phyloP scores from a whole-genome alignment of 306 rosid genomes.

The Begonia fuchsioides region DNA sequence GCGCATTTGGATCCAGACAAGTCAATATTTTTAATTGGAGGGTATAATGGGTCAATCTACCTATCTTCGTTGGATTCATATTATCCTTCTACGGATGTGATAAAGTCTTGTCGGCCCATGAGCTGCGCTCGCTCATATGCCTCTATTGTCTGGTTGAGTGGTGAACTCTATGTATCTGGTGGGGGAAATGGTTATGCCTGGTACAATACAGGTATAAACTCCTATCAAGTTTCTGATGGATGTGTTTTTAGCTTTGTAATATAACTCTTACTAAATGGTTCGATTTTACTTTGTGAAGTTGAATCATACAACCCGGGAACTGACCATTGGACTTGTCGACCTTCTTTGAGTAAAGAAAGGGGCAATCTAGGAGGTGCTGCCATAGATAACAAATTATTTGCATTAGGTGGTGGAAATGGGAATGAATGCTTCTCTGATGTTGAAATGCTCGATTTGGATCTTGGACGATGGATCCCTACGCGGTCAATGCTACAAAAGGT shows the following conservation, averaged over 20 bases:
- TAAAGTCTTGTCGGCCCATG: conserved; percentile 28
- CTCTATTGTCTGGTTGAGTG: conserved; percentile 27
- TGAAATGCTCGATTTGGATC: conserved; percentile 56
- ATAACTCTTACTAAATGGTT: conserved; percentile 7
- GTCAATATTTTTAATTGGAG: conserved; percentile 58
- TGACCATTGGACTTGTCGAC: conserved; percentile 50
- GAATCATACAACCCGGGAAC: conserved; percentile 42
- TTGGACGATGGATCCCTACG: conserved; percentile 44
- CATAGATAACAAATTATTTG: conserved; percentile 27
- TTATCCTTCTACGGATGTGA: conserved; percentile 30
- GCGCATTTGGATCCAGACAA: conserved; percentile 33
- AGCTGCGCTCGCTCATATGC: conserved; percentile 26
- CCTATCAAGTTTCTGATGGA: conserved; percentile 7
- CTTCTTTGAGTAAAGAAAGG: conserved; percentile 47
- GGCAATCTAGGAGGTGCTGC: conserved; percentile 55
- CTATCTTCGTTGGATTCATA: conserved; percentile 42
- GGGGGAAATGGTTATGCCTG: conserved; percentile 29
- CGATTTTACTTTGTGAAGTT: conserved; percentile 30
- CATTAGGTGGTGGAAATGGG: conserved; percentile 37
- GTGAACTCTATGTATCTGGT: conserved; percentile 37
- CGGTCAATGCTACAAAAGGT: conserved; percentile 54
- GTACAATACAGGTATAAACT: conserved; percentile 33
- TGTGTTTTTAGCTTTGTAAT: conserved; percentile 2
- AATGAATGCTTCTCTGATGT: conserved; percentile 22
- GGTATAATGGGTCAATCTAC: conserved; percentile 46